Base-by-base conservation (phyloP, 208 protist species). In the Wallacemonas collosoma region DNA sequence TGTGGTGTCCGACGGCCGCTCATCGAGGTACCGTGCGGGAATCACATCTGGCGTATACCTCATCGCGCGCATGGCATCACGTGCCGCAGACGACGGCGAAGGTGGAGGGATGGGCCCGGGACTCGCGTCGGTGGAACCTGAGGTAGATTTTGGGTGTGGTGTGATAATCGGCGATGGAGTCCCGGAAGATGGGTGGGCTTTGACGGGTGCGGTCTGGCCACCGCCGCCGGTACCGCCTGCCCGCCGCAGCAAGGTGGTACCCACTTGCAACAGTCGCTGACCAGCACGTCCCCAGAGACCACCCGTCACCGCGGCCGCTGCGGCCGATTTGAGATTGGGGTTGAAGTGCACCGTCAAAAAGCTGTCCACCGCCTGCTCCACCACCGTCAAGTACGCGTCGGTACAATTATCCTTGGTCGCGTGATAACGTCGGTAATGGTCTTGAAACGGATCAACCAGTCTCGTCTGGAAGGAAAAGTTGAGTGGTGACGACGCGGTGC, bases 331-430 rank as follows among this genome's bases (percentile, higher is more conserved):
- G 51, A 54, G 39, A 51, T 36, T 26, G 57, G 62, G 73, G 38
- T 67, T 77, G 76, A 85, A 87, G 67, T 83, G 68, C 41, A 64
- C 66, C 7, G 68, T 68, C 11, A 93, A 73, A 56, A 90, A 93
- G 45, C 68, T 73, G 47, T 93, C 88, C 14, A 93, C 88, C 54
- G 75, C 68, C 12, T 70, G 74, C 64, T 93, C 88, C 56, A 93
- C 75, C 36, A 76, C 73, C 14, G 75, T 81, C 43, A 93, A 72
- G 65, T 93, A 93, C 35, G 61, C 68, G 63, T 93, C 83, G 0
- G 84, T 91, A 67, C 68, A 87, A 2, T 45, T 15, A 15, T 81
- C 69, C 60, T 93, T 93, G 58, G 77, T 70, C 36, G 36, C 43
- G 17, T 76, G 55, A 72, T 93, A 93, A 55, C 74, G 76, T 44